Evolutionary conservation across 2,329 filamentous ascomycete genomes (phyloP).

Genomic region (Botrytis deweyae): DNA sequence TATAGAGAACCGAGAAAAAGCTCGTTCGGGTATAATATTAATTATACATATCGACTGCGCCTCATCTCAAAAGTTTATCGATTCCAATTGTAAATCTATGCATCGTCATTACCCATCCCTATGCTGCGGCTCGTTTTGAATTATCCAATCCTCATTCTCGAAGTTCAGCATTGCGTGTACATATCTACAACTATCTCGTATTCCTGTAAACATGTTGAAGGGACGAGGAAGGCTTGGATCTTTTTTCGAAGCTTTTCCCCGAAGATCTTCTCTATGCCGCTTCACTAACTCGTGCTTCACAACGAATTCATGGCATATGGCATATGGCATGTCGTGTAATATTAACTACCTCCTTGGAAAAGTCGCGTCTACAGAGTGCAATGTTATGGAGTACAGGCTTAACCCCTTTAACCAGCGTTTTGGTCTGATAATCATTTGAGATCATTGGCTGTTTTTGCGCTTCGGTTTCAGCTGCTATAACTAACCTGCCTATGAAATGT

Average conservation of each 20-base stretch:
- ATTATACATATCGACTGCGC: neutral
- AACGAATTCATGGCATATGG: neutral
- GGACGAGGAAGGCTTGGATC: neutral
- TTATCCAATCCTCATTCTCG: neutral
- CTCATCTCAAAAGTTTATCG: neutral
- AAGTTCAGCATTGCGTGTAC: neutral
- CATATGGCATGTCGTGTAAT: neutral
- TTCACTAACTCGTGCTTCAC: neutral
- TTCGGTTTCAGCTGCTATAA: conserved; percentile 14
- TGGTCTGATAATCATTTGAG: neutral
- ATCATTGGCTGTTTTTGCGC: conserved; percentile 8
- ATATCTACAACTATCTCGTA: neutral
- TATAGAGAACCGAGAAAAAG: too few relatives aligned
- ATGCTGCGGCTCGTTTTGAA: neutral
- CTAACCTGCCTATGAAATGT: conserved; percentile 8
- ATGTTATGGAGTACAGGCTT: neutral
- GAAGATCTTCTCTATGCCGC: neutral
- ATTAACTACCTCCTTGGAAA: neutral
- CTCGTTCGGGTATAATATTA: neutral
- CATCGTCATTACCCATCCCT: neutral
- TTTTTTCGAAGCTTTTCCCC: neutral
- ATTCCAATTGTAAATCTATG: neutral
- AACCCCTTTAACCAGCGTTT: neutral
- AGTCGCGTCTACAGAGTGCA: neutral
- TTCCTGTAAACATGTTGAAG: neutral